Evolutionary conservation across 805 yeast genomes (phyloP).

Genomic region (Yueomyces sp.): DNA sequence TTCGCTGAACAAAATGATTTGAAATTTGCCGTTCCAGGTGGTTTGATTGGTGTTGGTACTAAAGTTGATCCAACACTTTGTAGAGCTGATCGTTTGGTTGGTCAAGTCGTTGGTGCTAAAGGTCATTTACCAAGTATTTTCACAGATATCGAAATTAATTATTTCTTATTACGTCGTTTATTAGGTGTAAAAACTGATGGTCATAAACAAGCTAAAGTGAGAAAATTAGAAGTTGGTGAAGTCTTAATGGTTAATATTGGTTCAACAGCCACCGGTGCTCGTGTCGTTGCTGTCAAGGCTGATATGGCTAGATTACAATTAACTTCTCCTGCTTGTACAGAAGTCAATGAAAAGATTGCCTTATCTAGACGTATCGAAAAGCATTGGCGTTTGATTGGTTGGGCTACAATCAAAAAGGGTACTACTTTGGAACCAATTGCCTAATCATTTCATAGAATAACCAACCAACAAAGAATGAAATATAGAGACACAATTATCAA

Average conservation of each 20-base stretch:
- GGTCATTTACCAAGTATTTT: conserved; percentile 92
- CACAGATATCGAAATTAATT: conserved; percentile 95
- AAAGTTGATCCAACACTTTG: conserved; percentile 97
- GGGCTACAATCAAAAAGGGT: conserved; percentile 98
- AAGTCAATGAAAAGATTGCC: conserved; percentile 95
- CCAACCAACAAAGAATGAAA: too few relatives aligned
- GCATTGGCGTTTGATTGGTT: conserved; percentile 99
- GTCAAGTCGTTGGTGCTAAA: conserved; percentile 97
- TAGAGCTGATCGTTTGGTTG: conserved; percentile 98
- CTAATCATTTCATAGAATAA: conserved; percentile 5
- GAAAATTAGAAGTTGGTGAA: conserved; percentile 87
- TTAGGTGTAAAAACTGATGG: conserved; percentile 98
- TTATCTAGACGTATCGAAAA: conserved; percentile 97
- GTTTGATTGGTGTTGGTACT: conserved; percentile 98
- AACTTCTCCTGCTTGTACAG: conserved; percentile 98
- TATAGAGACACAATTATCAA: too few relatives aligned
- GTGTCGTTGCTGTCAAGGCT: conserved; percentile 94
- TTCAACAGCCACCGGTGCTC: conserved; percentile 98
- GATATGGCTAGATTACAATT: conserved; percentile 98
- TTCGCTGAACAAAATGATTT: conserved; percentile 97
- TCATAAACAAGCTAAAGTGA: conserved; percentile 91
- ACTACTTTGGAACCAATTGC: conserved; percentile 68
- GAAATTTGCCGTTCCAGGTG: conserved; percentile 99
- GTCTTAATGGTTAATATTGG: conserved; percentile 98
- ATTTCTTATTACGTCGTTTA: conserved; percentile 89